Evolutionary conservation across 176 grass and related monocot genomes (phyloP).

Genomic region (Paspalum vaginatum): DNA sequence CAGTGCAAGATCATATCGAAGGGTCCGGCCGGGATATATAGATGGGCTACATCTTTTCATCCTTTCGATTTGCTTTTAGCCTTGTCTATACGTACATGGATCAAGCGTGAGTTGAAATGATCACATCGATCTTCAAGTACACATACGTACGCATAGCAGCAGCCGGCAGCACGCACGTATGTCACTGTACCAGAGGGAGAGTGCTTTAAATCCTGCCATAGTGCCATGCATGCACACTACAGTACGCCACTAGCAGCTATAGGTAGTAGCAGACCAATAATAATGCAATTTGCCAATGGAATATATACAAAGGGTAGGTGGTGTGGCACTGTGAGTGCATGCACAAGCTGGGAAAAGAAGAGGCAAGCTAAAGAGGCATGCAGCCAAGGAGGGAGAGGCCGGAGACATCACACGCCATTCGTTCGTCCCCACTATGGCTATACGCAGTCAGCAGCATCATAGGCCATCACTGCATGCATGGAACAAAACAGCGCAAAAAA

Average conservation of each 20-base stretch:
- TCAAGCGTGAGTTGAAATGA: constrained; percentile 33
- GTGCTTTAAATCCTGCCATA: not conserved
- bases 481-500: not conserved
- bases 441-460: too few species aligned
- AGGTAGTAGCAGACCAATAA: not conserved
- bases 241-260: not conserved
- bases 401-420: constrained; percentile 26
- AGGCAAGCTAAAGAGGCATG: not conserved
- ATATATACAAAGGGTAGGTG: not conserved
- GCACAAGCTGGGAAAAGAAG: not conserved
- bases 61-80: too few species aligned
- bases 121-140: too few species aligned
- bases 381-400: not conserved
- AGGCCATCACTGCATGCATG: constrained; percentile 45
- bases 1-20: too few species aligned
- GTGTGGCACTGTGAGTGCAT: too few species aligned
- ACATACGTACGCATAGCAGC: too few species aligned
- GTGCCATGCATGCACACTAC: not conserved
- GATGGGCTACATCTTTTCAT: too few species aligned
- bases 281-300: not conserved
- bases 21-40: too few species aligned
- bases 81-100: too few species aligned
- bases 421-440: constrained; percentile 34
- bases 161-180: too few species aligned
- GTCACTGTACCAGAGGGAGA: not conserved